These are phyloP conservation scores for Volvariella surrecta DNA, from an alignment of 1,284 basidiomycete genomes.

Conservation along the genomic window DNA sequence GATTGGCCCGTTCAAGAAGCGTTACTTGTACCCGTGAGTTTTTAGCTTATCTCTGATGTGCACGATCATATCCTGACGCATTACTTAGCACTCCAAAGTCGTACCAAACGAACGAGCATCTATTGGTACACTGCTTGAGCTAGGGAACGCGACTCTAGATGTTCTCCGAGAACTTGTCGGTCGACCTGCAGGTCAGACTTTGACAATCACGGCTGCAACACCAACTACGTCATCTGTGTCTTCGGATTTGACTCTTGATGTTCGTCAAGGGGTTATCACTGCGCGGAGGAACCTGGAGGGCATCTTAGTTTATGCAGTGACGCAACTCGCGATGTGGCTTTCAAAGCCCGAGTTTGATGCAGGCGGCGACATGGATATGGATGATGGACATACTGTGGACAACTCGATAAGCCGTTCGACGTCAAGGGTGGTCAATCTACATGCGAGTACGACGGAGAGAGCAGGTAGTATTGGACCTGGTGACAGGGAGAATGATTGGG, in stretches of 20 bases:
- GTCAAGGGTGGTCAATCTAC: background rate
- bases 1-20: conserved; percentile 66
- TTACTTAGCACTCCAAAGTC: conserved; percentile 66
- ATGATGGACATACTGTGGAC: conserved; percentile 11
- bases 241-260: conserved; percentile 39
- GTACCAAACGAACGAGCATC: conserved; percentile 72
- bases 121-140: conserved; percentile 70
- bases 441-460: background rate
- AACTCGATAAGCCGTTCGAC: conserved; percentile 26
- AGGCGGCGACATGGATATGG: conserved; percentile 28
- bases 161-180: conserved; percentile 53
- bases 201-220: conserved; percentile 24
- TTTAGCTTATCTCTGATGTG: conserved; percentile 5
- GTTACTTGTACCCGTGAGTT: conserved; percentile 66
- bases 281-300: conserved; percentile 59
- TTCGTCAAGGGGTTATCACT: conserved; percentile 43
- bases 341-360: conserved; percentile 58
- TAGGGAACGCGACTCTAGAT: conserved; percentile 66
- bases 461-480: conserved; percentile 2
- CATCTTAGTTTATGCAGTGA: conserved; percentile 65
- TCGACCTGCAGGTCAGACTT: conserved; percentile 44
- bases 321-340: conserved; percentile 72
- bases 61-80: conserved; percentile 7
- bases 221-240: conserved; percentile 22
- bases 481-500: background rate